Percentiles rank a stretch among this genome's conserved stretches.
These are phyloP conservation scores for Nicotiana attenuata DNA, from an alignment of 257 asterid genomes.

Conservation along the genomic window DNA sequence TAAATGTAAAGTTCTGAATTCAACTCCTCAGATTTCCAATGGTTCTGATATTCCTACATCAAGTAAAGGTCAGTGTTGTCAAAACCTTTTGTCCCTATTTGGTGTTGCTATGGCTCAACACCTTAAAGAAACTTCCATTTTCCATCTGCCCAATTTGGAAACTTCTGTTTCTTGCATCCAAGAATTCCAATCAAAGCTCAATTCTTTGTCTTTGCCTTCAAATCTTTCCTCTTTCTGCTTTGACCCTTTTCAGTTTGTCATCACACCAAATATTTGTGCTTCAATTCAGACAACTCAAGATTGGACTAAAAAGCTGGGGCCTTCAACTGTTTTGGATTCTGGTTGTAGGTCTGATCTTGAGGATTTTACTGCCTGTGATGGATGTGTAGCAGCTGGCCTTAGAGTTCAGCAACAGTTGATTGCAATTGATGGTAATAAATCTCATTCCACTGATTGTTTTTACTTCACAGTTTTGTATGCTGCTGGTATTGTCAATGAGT, in stretches of 20 bases:
- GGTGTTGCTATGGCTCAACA: slow-evolving; percentile 57
- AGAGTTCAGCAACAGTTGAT: slow-evolving; percentile 45
- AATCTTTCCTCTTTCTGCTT: slow-evolving; percentile 54
- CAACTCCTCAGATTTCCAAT: slow-evolving; percentile 16
- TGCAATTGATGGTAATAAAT: slow-evolving; percentile 67
- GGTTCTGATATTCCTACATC: slow-evolving; percentile 15
- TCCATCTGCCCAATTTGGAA: slow-evolving; percentile 52
- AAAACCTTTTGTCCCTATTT: slow-evolving; percentile 61
- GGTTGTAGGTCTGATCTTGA: slow-evolving; percentile 62
- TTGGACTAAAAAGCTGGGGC: slow-evolving; percentile 55
- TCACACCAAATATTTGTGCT: slow-evolving; percentile 46
- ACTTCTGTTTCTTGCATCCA: slow-evolving; percentile 69
- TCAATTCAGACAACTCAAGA: slow-evolving; percentile 56
- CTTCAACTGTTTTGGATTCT: slow-evolving; percentile 44
- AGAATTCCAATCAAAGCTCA: slow-evolving; percentile 56
- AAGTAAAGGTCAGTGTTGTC: slow-evolving; percentile 47
- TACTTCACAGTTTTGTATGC: slow-evolving; percentile 68
- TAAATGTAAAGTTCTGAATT: slow-evolving; percentile 35
- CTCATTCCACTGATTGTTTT: slow-evolving; percentile 65
- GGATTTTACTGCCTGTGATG: slow-evolving; percentile 62
- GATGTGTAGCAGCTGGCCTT: slow-evolving; percentile 69
- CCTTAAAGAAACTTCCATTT: slow-evolving; percentile 49
- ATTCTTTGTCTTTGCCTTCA: slow-evolving; percentile 42
- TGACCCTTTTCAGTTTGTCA: slow-evolving; percentile 64
- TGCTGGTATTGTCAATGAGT: slow-evolving; percentile 69